Percentiles rank a stretch among this genome's conserved stretches.
These are phyloP conservation scores for Microdochium bolleyi DNA, from an alignment of 2,329 filamentous ascomycete species.

Conservation along the genomic window DNA sequence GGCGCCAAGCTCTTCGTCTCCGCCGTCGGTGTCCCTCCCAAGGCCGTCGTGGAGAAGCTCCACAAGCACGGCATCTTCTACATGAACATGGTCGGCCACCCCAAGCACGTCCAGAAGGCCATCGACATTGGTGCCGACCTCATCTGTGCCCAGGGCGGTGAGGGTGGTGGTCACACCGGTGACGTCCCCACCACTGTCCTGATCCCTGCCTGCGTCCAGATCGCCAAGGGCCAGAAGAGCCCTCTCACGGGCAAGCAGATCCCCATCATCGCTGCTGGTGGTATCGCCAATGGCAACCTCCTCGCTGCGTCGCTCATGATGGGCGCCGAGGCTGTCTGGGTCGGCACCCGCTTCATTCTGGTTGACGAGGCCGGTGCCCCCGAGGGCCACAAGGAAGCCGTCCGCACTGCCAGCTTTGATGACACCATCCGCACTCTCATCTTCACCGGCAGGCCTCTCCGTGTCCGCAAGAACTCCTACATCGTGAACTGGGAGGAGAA, in stretches of 20 bases:
- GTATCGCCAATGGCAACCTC: slow-evolving; percentile 83
- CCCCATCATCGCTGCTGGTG: slow-evolving; percentile 84
- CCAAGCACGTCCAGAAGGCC: slow-evolving; percentile 88
- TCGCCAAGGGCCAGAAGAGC: slow-evolving; percentile 68
- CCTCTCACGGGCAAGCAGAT: slow-evolving; percentile 79
- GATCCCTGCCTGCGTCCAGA: slow-evolving; percentile 79
- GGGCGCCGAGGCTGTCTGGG: slow-evolving; percentile 85
- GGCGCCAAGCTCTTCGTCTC: slow-evolving; percentile 92
- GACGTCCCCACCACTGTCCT: slow-evolving; percentile 83
- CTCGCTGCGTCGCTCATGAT: slow-evolving; percentile 87
- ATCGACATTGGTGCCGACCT: slow-evolving; percentile 64
- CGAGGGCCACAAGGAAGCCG: slow-evolving; percentile 89
- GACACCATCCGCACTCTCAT: slow-evolving; percentile 97
- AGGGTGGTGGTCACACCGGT: slow-evolving; percentile 90
- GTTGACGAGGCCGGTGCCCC: slow-evolving; percentile 91
- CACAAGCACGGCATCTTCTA: slow-evolving; percentile 84
- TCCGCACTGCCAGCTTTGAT: slow-evolving; percentile 83
- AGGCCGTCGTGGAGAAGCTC: slow-evolving; percentile 79
- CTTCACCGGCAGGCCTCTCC: slow-evolving; percentile 92
- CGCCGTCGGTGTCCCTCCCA: slow-evolving; percentile 88
- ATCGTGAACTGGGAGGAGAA: slow-evolving; percentile 96
- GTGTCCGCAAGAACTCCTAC: slow-evolving; percentile 89
- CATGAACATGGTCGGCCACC: slow-evolving; percentile 99
- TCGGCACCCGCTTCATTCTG: slow-evolving; percentile 90
- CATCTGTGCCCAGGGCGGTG: slow-evolving; percentile 94